Base-by-base conservation (phyloP, 2,329 filamentous ascomycete species). In the Sclerotinia trifoliorum region DNA sequence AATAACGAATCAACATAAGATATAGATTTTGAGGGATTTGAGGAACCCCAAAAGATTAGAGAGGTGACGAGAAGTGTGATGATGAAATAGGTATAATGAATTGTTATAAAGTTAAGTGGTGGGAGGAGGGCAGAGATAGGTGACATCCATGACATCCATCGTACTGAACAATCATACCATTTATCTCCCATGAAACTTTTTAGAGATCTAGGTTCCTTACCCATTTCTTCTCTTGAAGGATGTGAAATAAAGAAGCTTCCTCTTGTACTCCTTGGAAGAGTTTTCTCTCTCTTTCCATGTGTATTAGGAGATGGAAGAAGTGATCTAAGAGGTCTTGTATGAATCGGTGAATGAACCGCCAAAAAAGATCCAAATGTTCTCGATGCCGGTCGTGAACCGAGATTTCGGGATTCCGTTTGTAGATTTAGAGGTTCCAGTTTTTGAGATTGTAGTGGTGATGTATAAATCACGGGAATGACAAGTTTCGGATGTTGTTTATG, bases 41-140 rank as follows among this genome's bases (percentile, higher is more conserved):
- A 86, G 0, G 83, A 81, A 11, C 80, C 82, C 83, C 84, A 91
- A 74, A 91, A 88, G 64, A 91, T 82, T 68, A 85, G 71, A 19
- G 87, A 87, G 64, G 81, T 81, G 26, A 89, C 42, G 7, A 90
- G 75, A 64, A 81, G 83, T 8, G 83, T 83, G 15, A 79, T 69
- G 70, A 89, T 81, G 76, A 91, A 91, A 78, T 91, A 91, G 63
- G 82, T 76, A 78, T 90, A 90, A 75, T 91, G 89, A 7, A 91
- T 73, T 2, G 85, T 87, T 73, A 89, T 84, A 76, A 86, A 90
- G 72, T 88, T 88, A 70, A 86, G 77, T 5, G 68, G 70, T n/a
- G 73, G 73, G 3, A 74, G 66, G 19, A 68, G 71, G 24, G 55
- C 44, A 3, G 39, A 17, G 7, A 66, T 39, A 13, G 54, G 54